A percentile compares a stretch with the other conserved stretches of the same genome.
Evolutionary conservation across 140 eudicot genomes (phyloP).

Genomic region (Cichorium intybus): DNA sequence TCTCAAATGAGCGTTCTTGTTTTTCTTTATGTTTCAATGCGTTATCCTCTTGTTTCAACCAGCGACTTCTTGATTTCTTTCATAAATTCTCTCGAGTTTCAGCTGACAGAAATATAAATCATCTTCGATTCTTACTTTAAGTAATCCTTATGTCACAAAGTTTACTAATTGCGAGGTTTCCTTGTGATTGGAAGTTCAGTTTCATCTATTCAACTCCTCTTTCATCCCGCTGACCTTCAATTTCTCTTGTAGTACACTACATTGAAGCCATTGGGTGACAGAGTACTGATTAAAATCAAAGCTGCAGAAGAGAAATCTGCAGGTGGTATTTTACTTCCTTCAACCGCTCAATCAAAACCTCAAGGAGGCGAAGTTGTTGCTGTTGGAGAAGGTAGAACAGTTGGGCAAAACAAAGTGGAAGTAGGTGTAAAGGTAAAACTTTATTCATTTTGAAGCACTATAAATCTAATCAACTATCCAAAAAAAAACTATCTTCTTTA

Average conservation of each 20-base stretch:
- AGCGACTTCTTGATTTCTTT: neutral
- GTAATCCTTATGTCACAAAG: neutral
- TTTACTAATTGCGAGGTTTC: neutral
- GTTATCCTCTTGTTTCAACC: neutral
- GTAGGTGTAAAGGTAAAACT: slow-evolving; percentile 50
- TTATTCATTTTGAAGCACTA: neutral
- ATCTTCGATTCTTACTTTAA: neutral
- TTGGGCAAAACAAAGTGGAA: slow-evolving; percentile 52
- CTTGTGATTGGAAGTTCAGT: neutral
- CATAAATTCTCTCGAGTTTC: neutral
- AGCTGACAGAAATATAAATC: neutral
- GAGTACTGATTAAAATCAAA: slow-evolving; percentile 65
- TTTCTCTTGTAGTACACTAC: slow-evolving; percentile 53
- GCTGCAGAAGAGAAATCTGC: slow-evolving; percentile 61
- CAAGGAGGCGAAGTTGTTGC: slow-evolving; percentile 80
- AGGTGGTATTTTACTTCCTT: slow-evolving; percentile 70
- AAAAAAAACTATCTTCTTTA: neutral
- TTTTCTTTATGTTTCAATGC: neutral
- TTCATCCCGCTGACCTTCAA: neutral
- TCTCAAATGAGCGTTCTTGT: neutral
- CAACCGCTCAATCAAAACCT: slow-evolving; percentile 55
- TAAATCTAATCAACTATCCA: neutral
- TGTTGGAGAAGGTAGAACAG: slow-evolving; percentile 59
- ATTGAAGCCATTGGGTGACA: slow-evolving; percentile 76
- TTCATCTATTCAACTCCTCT: neutral